These are phyloP conservation scores for Elaeagnus macrophylla DNA, from an alignment of 306 rosid genomes.

Conservation along the genomic window DNA sequence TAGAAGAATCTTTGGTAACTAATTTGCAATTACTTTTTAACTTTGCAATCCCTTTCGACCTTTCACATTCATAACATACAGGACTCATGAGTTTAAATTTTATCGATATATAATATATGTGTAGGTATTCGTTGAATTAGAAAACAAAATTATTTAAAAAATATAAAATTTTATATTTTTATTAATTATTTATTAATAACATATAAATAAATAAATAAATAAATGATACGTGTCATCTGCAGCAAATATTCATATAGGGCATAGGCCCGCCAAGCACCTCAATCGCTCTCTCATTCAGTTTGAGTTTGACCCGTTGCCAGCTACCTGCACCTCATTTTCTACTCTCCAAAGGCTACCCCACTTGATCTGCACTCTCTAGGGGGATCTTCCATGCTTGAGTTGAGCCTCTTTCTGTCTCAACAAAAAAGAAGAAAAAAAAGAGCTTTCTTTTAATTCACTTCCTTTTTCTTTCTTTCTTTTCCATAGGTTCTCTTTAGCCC, in stretches of 20 bases:
- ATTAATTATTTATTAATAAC: too few relatives aligned
- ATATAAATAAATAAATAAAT: too few relatives aligned
- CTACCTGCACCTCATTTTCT: constrained; percentile 47
- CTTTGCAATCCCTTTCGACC: constrained; percentile 34
- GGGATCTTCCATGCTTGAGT: constrained; percentile 26
- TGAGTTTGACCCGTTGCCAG: constrained; percentile 97
- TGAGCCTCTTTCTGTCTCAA: constrained; percentile 25
- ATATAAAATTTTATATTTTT: too few relatives aligned
- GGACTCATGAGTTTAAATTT: too few relatives aligned
- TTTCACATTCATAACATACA: constrained; percentile 33
- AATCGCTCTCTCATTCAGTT: constrained; percentile 36
- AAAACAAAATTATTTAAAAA: too few relatives aligned
- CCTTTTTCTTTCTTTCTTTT: constrained; percentile 8
- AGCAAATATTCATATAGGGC: constrained; percentile 13
- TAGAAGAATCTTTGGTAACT: too few relatives aligned
- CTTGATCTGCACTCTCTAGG: constrained; percentile 26
- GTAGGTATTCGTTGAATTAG: too few relatives aligned
- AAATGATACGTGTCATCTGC: too few relatives aligned
- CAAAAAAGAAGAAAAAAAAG: constrained; percentile 21
- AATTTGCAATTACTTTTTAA: not conserved
- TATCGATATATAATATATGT: too few relatives aligned
- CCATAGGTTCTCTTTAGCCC: too few relatives aligned
- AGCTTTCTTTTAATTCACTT: constrained; percentile 20
- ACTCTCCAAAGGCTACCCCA: constrained; percentile 60
- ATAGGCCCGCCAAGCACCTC: constrained; percentile 26